These are phyloP conservation scores for Nemania sp. DNA, from an alignment of 2,329 filamentous ascomycete species.

Conservation along the genomic window DNA sequence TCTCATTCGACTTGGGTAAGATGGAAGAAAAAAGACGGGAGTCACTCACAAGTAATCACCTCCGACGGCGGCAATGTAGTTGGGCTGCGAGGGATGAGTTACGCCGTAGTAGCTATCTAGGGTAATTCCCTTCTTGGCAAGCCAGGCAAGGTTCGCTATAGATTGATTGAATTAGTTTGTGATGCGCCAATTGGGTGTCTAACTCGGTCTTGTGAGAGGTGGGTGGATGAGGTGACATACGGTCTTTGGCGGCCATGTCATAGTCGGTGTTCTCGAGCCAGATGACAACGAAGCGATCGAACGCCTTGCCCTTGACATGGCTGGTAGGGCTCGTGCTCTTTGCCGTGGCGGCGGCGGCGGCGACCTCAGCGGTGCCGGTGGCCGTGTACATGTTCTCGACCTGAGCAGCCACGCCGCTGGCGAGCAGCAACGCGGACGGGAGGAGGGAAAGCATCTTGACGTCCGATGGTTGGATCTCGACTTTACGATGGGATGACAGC, in stretches of 20 bases:
- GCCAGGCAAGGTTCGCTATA: constrained; percentile 57
- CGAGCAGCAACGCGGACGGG: constrained; percentile 32
- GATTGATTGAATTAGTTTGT: too few species aligned
- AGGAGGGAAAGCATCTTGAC: constrained; percentile 35
- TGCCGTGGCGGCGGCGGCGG: constrained; percentile 62
- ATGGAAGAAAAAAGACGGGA: not conserved
- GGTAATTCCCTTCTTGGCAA: constrained; percentile 65
- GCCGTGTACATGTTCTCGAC: constrained; percentile 50
- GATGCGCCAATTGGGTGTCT: not conserved
- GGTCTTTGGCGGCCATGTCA: constrained; percentile 65
- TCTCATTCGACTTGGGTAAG: too few species aligned
- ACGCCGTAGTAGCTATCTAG: constrained; percentile 64
- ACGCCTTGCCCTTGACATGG: constrained; percentile 70
- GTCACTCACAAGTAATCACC: constrained; percentile 66
- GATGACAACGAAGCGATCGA: constrained; percentile 73
- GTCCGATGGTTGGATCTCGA: constrained; percentile 7
- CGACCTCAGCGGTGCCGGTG: constrained; percentile 55
- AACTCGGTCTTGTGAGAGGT: not conserved
- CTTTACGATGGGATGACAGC: constrained; percentile 1
- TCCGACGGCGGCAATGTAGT: constrained; percentile 70
- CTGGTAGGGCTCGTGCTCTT: constrained; percentile 64
- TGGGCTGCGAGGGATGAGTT: constrained; percentile 76
- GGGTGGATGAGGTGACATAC: constrained; percentile 50
- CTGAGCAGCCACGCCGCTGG: constrained; percentile 26
- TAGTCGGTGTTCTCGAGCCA: constrained; percentile 81